phyloP scores from a whole-genome alignment of 768 basidiomycete genomes.

The Mycena metata region DNA sequence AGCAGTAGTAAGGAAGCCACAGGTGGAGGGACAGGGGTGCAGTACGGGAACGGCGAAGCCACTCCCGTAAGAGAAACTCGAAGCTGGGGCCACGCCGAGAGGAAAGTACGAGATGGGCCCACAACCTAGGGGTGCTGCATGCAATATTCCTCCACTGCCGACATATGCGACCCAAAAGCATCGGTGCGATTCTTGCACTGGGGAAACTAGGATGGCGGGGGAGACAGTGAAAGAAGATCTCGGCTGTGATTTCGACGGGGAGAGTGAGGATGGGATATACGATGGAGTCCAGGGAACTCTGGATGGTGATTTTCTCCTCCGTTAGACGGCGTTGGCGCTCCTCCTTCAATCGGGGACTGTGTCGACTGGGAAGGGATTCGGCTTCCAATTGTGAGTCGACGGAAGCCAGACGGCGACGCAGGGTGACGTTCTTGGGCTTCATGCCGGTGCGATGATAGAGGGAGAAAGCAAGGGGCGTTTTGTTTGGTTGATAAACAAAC shows the following conservation, averaged over 20 bases:
- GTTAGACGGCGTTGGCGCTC: slow-evolving; percentile 9
- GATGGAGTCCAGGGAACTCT: neutral
- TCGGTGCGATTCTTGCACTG: neutral
- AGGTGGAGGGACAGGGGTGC: no score
- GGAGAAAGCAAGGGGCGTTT: no score
- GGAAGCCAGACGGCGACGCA: neutral
- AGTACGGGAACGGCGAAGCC: no score
- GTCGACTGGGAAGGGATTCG: neutral
- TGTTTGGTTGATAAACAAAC: no score
- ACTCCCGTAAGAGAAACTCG: slow-evolving; percentile 46
- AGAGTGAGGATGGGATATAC: neutral
- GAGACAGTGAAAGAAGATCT: slow-evolving; percentile 20
- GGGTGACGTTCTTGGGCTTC: slow-evolving; percentile 3
- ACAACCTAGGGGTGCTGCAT: slow-evolving; percentile 1
- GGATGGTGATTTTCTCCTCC: neutral
- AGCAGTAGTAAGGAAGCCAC: no score
- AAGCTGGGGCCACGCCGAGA: no score
- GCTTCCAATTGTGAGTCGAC: slow-evolving; percentile 3
- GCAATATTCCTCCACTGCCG: slow-evolving; percentile 9
- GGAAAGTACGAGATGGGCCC: neutral
- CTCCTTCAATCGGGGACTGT: neutral
- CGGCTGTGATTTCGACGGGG: slow-evolving; percentile 17
- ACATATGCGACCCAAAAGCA: slow-evolving; percentile 17
- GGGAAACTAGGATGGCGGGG: neutral
- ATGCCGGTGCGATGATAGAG: neutral